Percentiles rank a stretch among this genome's conserved stretches.
Conservation (phyloP, 176 grass and related monocot genomes). For the Elymus sibiricus region DNA sequence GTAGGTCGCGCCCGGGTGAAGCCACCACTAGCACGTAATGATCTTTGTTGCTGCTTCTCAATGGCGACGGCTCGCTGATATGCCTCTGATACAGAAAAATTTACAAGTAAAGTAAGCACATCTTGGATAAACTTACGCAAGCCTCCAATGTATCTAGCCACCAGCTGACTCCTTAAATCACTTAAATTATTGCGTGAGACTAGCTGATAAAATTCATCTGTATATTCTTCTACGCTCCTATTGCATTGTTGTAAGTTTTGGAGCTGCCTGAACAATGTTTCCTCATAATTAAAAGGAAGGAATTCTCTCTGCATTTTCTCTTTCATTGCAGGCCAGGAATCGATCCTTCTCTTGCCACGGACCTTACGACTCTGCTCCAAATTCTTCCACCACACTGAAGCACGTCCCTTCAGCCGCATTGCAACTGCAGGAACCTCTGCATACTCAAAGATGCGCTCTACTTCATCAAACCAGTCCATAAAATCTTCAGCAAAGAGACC, state of each 20-base stretch:
- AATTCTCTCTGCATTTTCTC: not conserved
- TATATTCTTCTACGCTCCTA: not conserved
- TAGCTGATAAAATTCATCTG: not conserved
- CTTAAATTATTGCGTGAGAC: not conserved
- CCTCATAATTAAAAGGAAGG: not conserved
- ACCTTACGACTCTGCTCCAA: too few relatives aligned
- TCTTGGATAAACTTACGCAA: not conserved
- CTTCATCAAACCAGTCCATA: too few relatives aligned
- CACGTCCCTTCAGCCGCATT: too few relatives aligned
- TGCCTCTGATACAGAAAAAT: not conserved
- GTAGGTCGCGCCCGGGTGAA: not conserved
- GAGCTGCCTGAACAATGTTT: not conserved
- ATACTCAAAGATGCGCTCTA: too few relatives aligned
- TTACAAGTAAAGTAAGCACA: not conserved
- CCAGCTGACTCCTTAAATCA: not conserved
- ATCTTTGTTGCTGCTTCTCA: not conserved
- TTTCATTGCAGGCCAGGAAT: not conserved
- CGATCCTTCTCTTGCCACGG: not conserved
- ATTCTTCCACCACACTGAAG: too few relatives aligned
- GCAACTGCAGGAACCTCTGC: too few relatives aligned
- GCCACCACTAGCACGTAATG: not conserved
- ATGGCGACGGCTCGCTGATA: not conserved
- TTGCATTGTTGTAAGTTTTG: not conserved
- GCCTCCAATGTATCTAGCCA: not conserved
- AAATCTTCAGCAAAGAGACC: too few relatives aligned